Conservation (phyloP, 805 yeast species). For the Ogataea angusta region DNA sequence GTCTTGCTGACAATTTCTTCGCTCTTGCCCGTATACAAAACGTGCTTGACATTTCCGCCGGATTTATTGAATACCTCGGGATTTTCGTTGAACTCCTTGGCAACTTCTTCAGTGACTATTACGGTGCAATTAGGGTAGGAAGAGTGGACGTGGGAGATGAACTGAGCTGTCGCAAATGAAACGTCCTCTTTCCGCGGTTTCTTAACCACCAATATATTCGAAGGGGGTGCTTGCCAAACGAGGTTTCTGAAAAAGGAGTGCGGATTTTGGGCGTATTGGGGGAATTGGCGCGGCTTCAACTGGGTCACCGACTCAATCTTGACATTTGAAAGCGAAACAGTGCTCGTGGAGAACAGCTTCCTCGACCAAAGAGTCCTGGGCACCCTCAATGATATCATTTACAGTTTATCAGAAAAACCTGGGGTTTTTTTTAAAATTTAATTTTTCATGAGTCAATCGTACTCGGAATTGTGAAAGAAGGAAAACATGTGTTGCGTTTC, state of each 20-base stretch:
- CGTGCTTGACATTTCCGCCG: constrained; percentile 22
- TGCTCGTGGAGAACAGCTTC: neutral
- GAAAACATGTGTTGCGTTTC: neutral
- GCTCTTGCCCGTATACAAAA: constrained; percentile 56
- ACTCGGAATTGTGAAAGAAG: neutral
- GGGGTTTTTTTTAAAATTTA: constrained; percentile 1
- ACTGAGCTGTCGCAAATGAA: constrained; percentile 59
- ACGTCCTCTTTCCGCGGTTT: constrained; percentile 77
- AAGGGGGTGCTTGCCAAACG: constrained; percentile 69
- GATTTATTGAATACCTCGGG: neutral
- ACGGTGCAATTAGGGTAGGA: constrained; percentile 71
- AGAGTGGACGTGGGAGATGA: constrained; percentile 57
- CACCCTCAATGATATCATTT: constrained; percentile 4
- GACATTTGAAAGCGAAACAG: neutral
- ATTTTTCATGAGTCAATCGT: constrained; percentile 6
- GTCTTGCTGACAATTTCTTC: constrained; percentile 61
- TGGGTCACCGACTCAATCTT: constrained; percentile 8
- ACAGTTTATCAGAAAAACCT: constrained; percentile 2
- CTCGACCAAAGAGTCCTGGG: neutral
- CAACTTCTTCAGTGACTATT: constrained; percentile 71
- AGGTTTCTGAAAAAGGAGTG: constrained; percentile 61
- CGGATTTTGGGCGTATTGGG: constrained; percentile 53
- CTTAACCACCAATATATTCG: constrained; percentile 75
- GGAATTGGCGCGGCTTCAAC: constrained; percentile 31
- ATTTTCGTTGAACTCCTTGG: constrained; percentile 47